Evolutionary conservation across 495 filamentous ascomycete species (phyloP), one percentile per base, ranked within the genome.

Genomic region (Stereocaulon alpinum): DNA sequence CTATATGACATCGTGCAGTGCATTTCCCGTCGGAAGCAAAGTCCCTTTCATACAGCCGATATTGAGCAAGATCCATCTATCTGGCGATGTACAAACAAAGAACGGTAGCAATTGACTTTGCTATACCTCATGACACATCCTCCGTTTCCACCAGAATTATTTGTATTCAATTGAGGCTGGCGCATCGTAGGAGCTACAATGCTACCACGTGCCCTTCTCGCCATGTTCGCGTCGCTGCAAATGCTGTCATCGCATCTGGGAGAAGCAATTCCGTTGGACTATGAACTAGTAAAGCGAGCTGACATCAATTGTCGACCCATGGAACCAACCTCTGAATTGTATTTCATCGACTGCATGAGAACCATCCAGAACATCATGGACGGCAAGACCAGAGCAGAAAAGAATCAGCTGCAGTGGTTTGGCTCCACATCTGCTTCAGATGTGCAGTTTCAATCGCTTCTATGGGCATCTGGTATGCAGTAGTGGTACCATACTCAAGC

Each of bases 221-320:
- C 22, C 4, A 24, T 30, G 9, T 10, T 50, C 15, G 47, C 3
- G 30, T 50, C 22, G n/a, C 4, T 50, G n/a, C 47, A 30, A n/a
- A 22, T 50, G 27, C 47, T 32, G 10, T 11, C 15, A 15, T 18
- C 10, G 14, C 27, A 15, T 32, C 6, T 50, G 15, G 47, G 27
- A 5, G 47, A 15, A 50, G 47, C 47, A 50, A 50, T 9, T 6
- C 27, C 47, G 30, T 9, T 10, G 22, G 17, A 17, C n/a, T 12
- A 32, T 50, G 22, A 50, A n/a, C n/a, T 50, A 24, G 47, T 50
- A 27, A 50, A 50, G 47, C 47, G 47, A 50, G 47, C 47, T 30
- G 6, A 18, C 6, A 1, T 50, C 27, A 30, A 50, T 15, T 50
- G 47, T 30, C 24, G 17, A 50, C 27, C 27, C 47, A 50, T 17